A percentile compares a stretch with the other conserved stretches of the same genome.
phyloP scores from a whole-genome alignment of 371 early-diverging fungal genomes.

The Mucor indicus region DNA sequence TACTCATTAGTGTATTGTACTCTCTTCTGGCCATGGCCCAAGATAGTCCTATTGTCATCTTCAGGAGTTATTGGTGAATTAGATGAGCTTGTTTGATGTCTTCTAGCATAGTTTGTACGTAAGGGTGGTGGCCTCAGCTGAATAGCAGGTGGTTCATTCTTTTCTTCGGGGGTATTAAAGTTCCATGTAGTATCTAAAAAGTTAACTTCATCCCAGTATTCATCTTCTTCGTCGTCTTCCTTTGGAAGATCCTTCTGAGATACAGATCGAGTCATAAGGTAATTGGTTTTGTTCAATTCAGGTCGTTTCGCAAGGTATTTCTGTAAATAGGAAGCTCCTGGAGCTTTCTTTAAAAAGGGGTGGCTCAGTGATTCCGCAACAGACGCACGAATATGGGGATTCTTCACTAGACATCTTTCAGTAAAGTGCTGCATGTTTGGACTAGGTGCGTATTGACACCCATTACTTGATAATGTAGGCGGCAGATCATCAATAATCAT shows the following conservation, averaged over 20 bases:
- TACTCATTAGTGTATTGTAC: too few relatives aligned
- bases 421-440: constrained; percentile 30
- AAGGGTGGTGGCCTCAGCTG: constrained; percentile 6
- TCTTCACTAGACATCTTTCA: constrained; percentile 52
- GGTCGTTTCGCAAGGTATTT: constrained; percentile 17
- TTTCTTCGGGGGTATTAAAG: constrained; percentile 4
- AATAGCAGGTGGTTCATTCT: background rate
- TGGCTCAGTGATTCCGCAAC: constrained; percentile 67
- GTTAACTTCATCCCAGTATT: constrained; percentile 12
- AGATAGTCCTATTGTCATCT: too few relatives aligned
- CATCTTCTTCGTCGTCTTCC: background rate
- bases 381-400: constrained; percentile 64
- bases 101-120: constrained; percentile 1
- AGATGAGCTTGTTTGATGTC: background rate
- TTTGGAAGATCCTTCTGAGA: too few relatives aligned
- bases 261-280: constrained; percentile 1
- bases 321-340: constrained; percentile 12
- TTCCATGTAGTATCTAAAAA: constrained; percentile 15
- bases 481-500: constrained; percentile 34
- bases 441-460: constrained; percentile 10
- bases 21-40: too few relatives aligned
- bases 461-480: constrained; percentile 24
- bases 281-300: constrained; percentile 11
- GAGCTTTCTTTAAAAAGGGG: constrained; percentile 46
- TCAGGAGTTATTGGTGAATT: constrained; percentile 20